Evolutionary conservation across 108 stramenopile genomes (phyloP), one percentile per base, ranked within the genome.

Genomic region (Nannochloropsis salina): DNA sequence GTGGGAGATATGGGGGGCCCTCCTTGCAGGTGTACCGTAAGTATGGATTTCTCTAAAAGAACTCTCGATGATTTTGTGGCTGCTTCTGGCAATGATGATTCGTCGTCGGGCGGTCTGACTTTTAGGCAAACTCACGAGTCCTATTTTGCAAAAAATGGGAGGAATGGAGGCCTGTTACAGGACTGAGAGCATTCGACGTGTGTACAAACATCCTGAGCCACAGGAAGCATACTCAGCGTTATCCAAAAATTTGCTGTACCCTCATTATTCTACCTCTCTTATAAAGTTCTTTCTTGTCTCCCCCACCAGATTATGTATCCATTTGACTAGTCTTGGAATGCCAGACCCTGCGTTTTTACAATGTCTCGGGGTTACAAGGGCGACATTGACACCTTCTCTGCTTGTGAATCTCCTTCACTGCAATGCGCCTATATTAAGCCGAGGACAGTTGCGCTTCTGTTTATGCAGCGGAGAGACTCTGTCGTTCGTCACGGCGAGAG

Each of bases 381-480:
- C 61, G 61, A 74, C 61, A 74, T n/a, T 74, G 2, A 74, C 61
- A 8, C 61, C 61, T n/a, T 74, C 61, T n/a, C n/a, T 74, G 61
- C 61, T 74, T n/a, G 61, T n/a, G 61, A n/a, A 15, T 74, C n/a
- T 74, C 20, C 61, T 74, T n/a, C 61, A 74, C 15, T 74, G 61
- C n/a, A 74, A 74, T n/a, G 61, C 6, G n/a, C 61, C 61, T 15
- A 74, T 74, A n/a, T 74, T 74, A n/a, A 74, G 61, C 15, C 20
- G 20, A n/a, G 61, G 61, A n/a, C 15, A n/a, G 15, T n/a, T 74
- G n/a, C 61, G 61, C 61, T 6, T 8, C 61, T 74, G 61, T n/a
- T n/a, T 74, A n/a, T 74, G 61, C n/a, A 74, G 61, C n/a, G 61
- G 61, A n/a, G 61, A 74, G 61, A n/a, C 61, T 74, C 61, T 74